Evolutionary conservation across 129 eudicot species (phyloP).

Genomic region (Glebionis coronaria): DNA sequence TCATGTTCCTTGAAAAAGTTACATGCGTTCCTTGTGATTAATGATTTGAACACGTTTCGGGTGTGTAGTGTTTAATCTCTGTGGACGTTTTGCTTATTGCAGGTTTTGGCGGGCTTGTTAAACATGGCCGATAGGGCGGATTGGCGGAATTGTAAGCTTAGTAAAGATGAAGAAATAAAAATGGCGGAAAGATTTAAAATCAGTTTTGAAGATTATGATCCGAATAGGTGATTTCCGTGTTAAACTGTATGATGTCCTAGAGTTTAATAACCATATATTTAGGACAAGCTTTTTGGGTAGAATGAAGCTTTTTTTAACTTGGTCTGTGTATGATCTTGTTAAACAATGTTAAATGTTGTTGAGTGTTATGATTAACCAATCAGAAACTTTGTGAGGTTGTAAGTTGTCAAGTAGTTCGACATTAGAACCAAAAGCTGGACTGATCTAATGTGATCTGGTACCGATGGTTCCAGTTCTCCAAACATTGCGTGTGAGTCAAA

Average conservation of each 20-base stretch:
- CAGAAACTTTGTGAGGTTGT: no score
- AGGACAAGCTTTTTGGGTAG: background rate
- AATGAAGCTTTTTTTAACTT: conserved; percentile 9
- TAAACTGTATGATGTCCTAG: conserved; percentile 13
- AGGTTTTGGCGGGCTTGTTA: conserved; percentile 94
- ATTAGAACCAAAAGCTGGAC: no score
- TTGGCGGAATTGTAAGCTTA: conserved; percentile 92
- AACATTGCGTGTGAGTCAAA: no score
- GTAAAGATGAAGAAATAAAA: conserved; percentile 85
- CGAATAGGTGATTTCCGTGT: conserved; percentile 36
- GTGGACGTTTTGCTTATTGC: conserved; percentile 21
- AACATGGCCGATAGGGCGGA: conserved; percentile 95
- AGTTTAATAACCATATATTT: background rate
- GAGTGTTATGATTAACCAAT: background rate
- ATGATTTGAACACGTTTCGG: conserved; percentile 1
- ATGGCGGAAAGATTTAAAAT: conserved; percentile 73
- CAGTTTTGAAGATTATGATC: conserved; percentile 68
- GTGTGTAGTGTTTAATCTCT: background rate
- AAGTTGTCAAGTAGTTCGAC: no score
- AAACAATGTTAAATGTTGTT: background rate
- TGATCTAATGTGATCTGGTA: no score
- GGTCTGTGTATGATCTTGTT: conserved; percentile 2
- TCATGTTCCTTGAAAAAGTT: no score
- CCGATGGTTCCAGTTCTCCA: no score
- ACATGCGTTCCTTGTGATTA: background rate